These are phyloP conservation scores for Apiospora rasikravindrae DNA, from an alignment of 2,329 filamentous ascomycete genomes.

Conservation along the genomic window DNA sequence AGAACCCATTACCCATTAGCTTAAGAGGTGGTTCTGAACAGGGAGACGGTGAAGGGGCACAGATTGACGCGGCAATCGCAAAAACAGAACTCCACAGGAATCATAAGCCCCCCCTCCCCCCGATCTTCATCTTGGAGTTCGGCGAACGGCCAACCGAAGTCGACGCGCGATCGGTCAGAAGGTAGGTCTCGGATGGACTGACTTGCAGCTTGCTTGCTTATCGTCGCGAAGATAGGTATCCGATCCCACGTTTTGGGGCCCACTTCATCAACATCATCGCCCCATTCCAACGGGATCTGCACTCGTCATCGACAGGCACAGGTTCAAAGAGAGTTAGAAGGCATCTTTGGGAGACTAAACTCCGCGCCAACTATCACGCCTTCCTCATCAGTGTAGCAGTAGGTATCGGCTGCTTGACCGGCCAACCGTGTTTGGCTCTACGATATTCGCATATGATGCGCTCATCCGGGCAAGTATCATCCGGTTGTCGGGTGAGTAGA, in stretches of 20 bases:
- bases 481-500: not conserved
- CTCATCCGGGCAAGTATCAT: not conserved
- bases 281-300: not conserved
- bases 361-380: not conserved
- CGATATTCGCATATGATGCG: not conserved
- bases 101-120: no score
- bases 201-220: conserved; percentile 2
- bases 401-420: not conserved
- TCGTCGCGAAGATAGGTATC: conserved; percentile 8
- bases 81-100: not conserved
- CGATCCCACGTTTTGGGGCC: not conserved
- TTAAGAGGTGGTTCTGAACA: not conserved
- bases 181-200: not conserved
- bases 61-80: not conserved
- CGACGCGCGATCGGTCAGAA: not conserved
- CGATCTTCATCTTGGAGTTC: not conserved
- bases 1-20: not conserved
- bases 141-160: not conserved
- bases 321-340: not conserved
- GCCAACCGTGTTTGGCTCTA: not conserved
- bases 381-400: not conserved
- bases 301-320: conserved; percentile 11
- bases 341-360: not conserved
- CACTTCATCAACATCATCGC: not conserved
- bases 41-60: not conserved